Evolutionary conservation across 352 stramenopile species (phyloP).

Genomic region (Blastocystis sp.): DNA sequence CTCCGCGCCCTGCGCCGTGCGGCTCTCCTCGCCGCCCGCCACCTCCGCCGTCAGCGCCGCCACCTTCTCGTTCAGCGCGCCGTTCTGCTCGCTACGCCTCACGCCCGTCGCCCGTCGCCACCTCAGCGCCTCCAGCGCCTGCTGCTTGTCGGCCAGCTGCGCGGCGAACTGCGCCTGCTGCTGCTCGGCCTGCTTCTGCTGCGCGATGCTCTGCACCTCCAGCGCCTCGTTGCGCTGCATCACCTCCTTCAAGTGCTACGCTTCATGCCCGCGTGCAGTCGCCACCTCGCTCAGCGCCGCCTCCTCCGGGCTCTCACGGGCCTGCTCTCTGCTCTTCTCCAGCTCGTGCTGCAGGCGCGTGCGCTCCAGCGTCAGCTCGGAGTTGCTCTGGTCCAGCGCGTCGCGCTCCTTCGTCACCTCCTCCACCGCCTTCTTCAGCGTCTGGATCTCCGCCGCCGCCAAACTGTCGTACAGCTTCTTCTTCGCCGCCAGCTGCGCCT

Average conservation of each 20-base stretch:
- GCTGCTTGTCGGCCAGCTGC: background rate
- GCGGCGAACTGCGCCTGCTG: background rate
- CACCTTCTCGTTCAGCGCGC: background rate
- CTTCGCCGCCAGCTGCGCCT: slow-evolving; percentile 13
- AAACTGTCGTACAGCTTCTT: background rate
- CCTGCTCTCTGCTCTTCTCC: background rate
- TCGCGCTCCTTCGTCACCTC: background rate
- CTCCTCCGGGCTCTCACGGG: background rate
- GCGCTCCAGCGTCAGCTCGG: background rate
- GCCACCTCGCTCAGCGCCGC: background rate
- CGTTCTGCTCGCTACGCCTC: background rate
- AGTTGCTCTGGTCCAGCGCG: background rate
- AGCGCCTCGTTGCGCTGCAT: slow-evolving; percentile 52
- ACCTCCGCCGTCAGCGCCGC: background rate
- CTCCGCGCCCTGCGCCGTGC: background rate
- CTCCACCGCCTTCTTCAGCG: slow-evolving; percentile 5
- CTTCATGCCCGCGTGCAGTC: background rate
- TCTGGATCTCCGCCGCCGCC: slow-evolving; percentile 14
- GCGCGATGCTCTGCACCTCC: background rate
- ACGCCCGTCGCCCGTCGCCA: background rate
- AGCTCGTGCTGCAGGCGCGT: background rate
- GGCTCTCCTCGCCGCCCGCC: background rate
- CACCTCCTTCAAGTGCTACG: slow-evolving; percentile 14
- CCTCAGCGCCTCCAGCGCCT: background rate
- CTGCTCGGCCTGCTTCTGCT: slow-evolving; percentile 2